Evolutionary conservation across 2,329 filamentous ascomycete species (phyloP).

Genomic region (Cladosporium oxysporum): DNA sequence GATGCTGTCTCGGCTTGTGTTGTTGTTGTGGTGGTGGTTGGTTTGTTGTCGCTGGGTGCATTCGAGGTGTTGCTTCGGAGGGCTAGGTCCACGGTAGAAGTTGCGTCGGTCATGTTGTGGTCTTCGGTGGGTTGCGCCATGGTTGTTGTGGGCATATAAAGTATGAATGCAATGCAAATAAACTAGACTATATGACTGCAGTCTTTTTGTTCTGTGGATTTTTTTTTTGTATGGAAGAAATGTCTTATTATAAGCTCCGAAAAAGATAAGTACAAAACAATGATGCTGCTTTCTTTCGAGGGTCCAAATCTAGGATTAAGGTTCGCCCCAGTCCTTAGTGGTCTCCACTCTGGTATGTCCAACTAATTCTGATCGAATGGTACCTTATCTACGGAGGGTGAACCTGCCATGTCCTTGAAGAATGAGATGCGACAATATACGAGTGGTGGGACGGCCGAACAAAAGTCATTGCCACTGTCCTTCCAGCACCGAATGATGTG

Average conservation of each 20-base stretch:
- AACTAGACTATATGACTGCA: background rate
- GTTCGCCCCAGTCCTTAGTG: background rate
- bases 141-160: background rate
- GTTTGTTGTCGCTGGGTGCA: background rate
- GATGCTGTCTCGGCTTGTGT: background rate
- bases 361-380: too few species aligned
- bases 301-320: background rate
- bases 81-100: background rate
- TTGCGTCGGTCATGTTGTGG: background rate
- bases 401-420: background rate
- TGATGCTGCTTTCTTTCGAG: background rate
- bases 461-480: too few species aligned
- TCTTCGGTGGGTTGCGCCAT: background rate
- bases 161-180: background rate
- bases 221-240: background rate
- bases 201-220: too few species aligned
- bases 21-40: background rate
- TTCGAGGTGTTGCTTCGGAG: background rate
- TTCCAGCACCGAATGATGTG: background rate
- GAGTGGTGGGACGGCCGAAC: background rate
- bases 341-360: background rate
- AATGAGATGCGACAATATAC: background rate
- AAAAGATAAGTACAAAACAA: constrained; percentile 6
- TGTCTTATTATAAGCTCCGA: background rate
- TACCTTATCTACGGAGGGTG: too few species aligned